phyloP scores from a whole-genome alignment of 2,329 filamentous ascomycete species.

The Aureobasidium sp. region DNA sequence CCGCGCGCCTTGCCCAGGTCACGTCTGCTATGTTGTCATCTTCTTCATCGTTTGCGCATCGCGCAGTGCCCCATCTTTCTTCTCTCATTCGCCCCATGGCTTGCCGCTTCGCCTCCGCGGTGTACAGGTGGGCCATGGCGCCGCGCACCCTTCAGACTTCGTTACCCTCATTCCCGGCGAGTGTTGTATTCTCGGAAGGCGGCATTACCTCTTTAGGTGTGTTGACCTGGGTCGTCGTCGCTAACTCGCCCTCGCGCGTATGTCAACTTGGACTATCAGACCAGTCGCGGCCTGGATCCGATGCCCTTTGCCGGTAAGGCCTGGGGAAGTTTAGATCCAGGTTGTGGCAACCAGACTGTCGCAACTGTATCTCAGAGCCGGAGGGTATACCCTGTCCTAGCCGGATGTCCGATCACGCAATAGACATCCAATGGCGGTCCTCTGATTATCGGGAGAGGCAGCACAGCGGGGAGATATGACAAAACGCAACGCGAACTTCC shows the following conservation, averaged over 20 bases:
- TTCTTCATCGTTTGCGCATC: slow-evolving; percentile 2
- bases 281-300: neutral
- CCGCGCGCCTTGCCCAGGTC: neutral
- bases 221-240: neutral
- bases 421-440: neutral
- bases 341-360: slow-evolving; percentile 3
- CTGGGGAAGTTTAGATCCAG: neutral
- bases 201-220: neutral
- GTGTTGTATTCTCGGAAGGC: neutral
- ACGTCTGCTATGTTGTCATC: slow-evolving; percentile 2
- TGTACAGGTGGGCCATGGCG: neutral
- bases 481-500: neutral
- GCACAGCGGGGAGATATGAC: neutral
- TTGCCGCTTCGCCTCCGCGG: neutral
- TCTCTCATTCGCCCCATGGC: neutral
- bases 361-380: neutral
- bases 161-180: slow-evolving; percentile 1
- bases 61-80: neutral
- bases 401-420: neutral
- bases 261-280: neutral
- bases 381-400: neutral
- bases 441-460: neutral
- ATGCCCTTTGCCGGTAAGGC: neutral
- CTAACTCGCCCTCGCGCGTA: neutral
- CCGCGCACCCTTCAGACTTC: neutral